phyloP scores from a whole-genome alignment of 2,329 filamentous ascomycete species.

The Rhexocercosporidium sp. region DNA sequence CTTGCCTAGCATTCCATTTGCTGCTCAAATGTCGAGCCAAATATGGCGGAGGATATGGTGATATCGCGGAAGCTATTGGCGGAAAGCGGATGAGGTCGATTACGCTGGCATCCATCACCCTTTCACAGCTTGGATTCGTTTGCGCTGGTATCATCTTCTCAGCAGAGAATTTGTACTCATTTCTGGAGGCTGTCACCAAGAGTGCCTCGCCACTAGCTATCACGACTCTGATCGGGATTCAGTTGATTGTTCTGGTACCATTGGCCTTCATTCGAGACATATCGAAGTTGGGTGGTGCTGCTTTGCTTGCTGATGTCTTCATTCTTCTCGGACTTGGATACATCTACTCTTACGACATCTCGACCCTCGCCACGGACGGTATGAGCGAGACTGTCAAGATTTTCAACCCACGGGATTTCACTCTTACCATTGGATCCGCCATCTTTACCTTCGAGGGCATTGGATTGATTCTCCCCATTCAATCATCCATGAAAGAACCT shows the following conservation, averaged over 20 bases:
- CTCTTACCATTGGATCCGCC: conserved; percentile 93
- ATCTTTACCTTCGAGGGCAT: conserved; percentile 99
- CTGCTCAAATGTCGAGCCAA: conserved; percentile 71
- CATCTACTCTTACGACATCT: conserved; percentile 90
- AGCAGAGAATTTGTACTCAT: conserved; percentile 89
- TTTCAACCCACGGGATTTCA: conserved; percentile 92
- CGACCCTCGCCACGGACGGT: conserved; percentile 75
- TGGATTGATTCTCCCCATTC: conserved; percentile 94
- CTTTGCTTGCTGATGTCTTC: conserved; percentile 88
- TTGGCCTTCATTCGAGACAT: conserved; percentile 93
- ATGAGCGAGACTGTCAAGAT: conserved; percentile 78
- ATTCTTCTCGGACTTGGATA: conserved; percentile 91
- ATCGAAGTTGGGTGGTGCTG: conserved; percentile 92
- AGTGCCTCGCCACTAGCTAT: conserved; percentile 84
- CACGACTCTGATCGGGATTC: conserved; percentile 86
- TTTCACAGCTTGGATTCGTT: conserved; percentile 93
- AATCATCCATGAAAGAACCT: conserved; percentile 91
- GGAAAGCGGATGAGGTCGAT: conserved; percentile 84
- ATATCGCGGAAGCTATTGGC: conserved; percentile 89
- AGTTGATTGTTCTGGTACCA: conserved; percentile 91
- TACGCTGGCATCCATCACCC: conserved; percentile 87
- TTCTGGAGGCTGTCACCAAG: conserved; percentile 85
- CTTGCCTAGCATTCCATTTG: conserved; percentile 89
- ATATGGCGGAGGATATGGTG: conserved; percentile 79
- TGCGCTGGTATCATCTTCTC: conserved; percentile 96